Evolutionary conservation across 2,329 filamentous ascomycete species (phyloP), one percentile per base, ranked within the genome.

Genomic region (Ceratocystis smalleyi): DNA sequence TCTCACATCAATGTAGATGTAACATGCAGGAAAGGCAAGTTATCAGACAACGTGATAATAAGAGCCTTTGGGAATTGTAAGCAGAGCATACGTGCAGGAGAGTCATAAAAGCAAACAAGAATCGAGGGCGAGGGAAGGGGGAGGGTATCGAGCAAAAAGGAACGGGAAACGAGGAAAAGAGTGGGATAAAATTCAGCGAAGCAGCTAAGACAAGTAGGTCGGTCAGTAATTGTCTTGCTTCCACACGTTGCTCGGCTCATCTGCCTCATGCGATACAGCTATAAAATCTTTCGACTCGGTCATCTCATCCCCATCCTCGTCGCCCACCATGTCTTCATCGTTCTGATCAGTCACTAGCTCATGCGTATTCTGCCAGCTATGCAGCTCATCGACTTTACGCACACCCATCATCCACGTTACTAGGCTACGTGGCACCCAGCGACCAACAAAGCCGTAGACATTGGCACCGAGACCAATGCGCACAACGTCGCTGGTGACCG

Each of bases 391-490:
- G 17, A 86, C 83, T 65, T 77, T 77, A 67, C 85, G 79, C 65
- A 91, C 82, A 10, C 91, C 91, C 83, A 97, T 87, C 88, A 97
- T 95, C 88, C 89, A 94, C 1, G 85, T 85, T n/a, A 97, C 87
- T 17, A 96, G 72, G 2, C 84, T 81, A 22, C 83, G 79, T 1
- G 94, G 92, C 27, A 88, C 80, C 82, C 87, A 92, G 47, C 83
- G 81, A 5, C 91, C 94, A 6, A 97, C 87, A 35, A 96, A 79
- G 47, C 89, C 88, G 74, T 97, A 97, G 0, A 91, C 79, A 64
- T 87, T 79, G 61, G 90, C 89, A 5, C 94, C 94, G 62, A 91
- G 83, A 0, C 94, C 94, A 17, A 96, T 87, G 65, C 89, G 85
- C 68, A 92, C 82, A 1, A 88, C 82, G 43, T 82, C 77, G 59